These are phyloP conservation scores for Oenanthe javanica DNA, from an alignment of 140 eudicot species.

Conservation along the genomic window DNA sequence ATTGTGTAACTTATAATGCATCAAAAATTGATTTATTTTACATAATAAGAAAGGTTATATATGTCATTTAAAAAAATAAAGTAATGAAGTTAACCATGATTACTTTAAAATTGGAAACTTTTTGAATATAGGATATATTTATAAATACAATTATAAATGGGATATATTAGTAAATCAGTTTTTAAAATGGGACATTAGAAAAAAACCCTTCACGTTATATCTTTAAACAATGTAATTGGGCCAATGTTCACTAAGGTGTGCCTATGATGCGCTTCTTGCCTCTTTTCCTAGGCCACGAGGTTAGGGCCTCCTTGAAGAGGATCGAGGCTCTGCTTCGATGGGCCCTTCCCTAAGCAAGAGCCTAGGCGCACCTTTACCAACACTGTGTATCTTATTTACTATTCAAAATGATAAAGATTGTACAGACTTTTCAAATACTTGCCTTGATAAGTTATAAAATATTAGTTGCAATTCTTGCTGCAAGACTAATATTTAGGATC, in stretches of 20 bases:
- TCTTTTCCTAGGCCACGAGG: not conserved
- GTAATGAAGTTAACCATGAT: too few species aligned
- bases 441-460: not conserved
- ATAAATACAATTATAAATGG: too few species aligned
- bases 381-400: not conserved
- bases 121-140: too few species aligned
- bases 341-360: not conserved
- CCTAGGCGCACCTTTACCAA: not conserved
- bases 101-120: too few species aligned
- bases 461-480: not conserved
- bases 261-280: not conserved
- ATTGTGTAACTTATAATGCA: too few species aligned
- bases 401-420: not conserved
- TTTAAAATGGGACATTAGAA: too few species aligned
- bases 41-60: too few species aligned
- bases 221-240: not conserved
- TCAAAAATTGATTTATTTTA: too few species aligned
- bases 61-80: too few species aligned
- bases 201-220: not conserved
- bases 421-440: not conserved
- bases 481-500: not conserved
- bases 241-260: not conserved
- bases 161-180: too few species aligned
- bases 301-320: not conserved
- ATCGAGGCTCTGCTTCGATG: not conserved